A percentile compares a stretch with the other conserved stretches of the same genome.
Conservation (phyloP, 2,329 filamentous ascomycete species). For the Gremmenia infestans region DNA sequence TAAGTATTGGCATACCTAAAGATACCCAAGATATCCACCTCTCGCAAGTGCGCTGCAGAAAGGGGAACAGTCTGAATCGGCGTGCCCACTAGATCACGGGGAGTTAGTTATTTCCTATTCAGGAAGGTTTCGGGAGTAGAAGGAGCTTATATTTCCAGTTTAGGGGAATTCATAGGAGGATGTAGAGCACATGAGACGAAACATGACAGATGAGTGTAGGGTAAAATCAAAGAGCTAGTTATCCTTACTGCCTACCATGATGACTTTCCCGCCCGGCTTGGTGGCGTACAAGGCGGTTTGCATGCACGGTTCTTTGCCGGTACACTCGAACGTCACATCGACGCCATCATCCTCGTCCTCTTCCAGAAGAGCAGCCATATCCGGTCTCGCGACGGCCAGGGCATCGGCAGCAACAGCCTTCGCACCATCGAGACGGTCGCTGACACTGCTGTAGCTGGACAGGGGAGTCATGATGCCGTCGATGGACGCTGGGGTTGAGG, state of each 20-base stretch:
- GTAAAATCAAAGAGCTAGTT: no score
- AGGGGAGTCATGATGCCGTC: constrained; percentile 34
- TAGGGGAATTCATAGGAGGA: no score
- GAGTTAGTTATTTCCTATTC: no score
- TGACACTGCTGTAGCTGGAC: constrained; percentile 37
- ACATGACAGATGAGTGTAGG: no score
- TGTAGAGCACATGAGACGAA: no score
- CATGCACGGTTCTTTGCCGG: constrained; percentile 69
- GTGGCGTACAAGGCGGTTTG: constrained; percentile 71
- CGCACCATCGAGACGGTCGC: constrained; percentile 46
- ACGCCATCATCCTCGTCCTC: constrained; percentile 59
- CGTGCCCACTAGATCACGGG: constrained; percentile 50
- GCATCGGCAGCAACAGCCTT: constrained; percentile 47
- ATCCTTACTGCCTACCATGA: constrained; percentile 60
- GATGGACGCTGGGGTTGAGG: constrained; percentile 40
- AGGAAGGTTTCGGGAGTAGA: no score
- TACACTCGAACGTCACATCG: constrained; percentile 71
- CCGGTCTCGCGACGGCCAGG: constrained; percentile 33
- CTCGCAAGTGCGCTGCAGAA: constrained; percentile 65
- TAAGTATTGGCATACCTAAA: constrained; percentile 78
- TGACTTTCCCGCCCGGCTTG: constrained; percentile 63
- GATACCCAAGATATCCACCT: constrained; percentile 73
- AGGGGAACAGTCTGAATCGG: constrained; percentile 71
- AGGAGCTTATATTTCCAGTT: no score
- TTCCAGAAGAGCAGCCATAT: constrained; percentile 31